These are phyloP conservation scores for Yarrowia hollandica DNA, from an alignment of 805 yeast genomes.

Conservation along the genomic window DNA sequence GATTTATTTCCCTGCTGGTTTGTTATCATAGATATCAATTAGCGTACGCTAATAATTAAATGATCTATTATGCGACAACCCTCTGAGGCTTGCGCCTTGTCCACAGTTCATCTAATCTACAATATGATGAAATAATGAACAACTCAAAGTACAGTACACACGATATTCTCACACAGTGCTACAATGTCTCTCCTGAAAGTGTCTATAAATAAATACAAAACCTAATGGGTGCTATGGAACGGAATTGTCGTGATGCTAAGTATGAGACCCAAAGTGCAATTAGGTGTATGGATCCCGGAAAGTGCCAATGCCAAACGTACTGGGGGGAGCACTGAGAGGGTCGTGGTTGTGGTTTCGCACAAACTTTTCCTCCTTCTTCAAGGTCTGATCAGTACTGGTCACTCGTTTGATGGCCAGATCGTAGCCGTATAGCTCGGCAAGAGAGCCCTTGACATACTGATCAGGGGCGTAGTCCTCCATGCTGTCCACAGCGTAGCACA, in stretches of 20 bases:
- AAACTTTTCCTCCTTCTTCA: slow-evolving; percentile 22
- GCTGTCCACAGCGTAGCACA: slow-evolving; percentile 33
- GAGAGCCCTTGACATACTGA: slow-evolving; percentile 23
- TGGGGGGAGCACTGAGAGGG: slow-evolving; percentile 20
- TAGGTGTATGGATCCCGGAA: slow-evolving; percentile 24
- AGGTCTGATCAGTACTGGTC: slow-evolving; percentile 10
- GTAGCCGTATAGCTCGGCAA: slow-evolving; percentile 23
- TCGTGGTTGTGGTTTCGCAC: slow-evolving; percentile 27
- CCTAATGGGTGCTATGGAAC: slow-evolving; percentile 4
- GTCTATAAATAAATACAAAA: slow-evolving; percentile 27
- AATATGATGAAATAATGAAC: too few relatives aligned
- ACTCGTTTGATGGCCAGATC: slow-evolving; percentile 10
- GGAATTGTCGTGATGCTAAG: slow-evolving; percentile 5
- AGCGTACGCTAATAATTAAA: too few relatives aligned
- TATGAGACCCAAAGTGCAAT: slow-evolving; percentile 22
- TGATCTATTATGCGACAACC: too few relatives aligned
- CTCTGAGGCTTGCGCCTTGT: too few relatives aligned
- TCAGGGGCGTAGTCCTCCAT: slow-evolving; percentile 28
- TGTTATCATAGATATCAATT: too few relatives aligned
- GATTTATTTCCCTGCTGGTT: too few relatives aligned
- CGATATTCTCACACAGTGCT: too few relatives aligned
- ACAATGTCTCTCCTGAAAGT: neutral
- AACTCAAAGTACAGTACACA: neutral
- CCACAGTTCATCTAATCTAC: too few relatives aligned
- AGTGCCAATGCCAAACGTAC: slow-evolving; percentile 26